phyloP scores from a whole-genome alignment of 2,329 filamentous ascomycete genomes.

The Penicillium freii region DNA sequence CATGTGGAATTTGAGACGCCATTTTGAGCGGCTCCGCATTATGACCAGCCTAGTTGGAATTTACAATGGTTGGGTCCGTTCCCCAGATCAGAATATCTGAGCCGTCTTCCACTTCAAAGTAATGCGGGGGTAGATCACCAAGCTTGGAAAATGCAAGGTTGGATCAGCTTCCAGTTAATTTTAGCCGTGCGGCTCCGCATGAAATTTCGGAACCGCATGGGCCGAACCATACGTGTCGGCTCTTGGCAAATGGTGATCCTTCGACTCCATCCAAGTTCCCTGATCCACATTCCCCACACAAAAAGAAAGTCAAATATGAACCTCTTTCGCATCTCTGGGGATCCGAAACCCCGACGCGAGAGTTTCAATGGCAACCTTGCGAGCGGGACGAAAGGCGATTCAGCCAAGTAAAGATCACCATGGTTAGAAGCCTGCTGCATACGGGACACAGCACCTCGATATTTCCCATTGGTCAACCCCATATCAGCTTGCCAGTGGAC shows the following conservation, averaged over 20 bases:
- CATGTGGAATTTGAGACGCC: neutral
- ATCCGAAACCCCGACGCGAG: neutral
- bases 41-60: neutral
- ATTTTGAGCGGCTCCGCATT: conserved; percentile 8
- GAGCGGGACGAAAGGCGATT: no score
- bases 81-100: neutral
- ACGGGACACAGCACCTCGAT: no score
- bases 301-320: neutral
- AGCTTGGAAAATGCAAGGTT: neutral
- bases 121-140: neutral
- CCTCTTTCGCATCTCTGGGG: neutral
- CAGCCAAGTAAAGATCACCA: neutral
- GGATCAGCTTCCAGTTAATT: neutral
- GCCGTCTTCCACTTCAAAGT: no score
- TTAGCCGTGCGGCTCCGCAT: conserved; percentile 13
- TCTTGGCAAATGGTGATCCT: neutral
- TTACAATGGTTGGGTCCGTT: neutral
- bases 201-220: conserved; percentile 3
- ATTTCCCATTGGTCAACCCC: neutral
- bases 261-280: neutral
- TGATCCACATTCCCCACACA: neutral
- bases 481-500: neutral
- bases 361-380: neutral
- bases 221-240: neutral
- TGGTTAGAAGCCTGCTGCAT: no score